These are phyloP conservation scores for Alternaria triticina DNA, from an alignment of 2,329 filamentous ascomycete genomes.

Conservation along the genomic window DNA sequence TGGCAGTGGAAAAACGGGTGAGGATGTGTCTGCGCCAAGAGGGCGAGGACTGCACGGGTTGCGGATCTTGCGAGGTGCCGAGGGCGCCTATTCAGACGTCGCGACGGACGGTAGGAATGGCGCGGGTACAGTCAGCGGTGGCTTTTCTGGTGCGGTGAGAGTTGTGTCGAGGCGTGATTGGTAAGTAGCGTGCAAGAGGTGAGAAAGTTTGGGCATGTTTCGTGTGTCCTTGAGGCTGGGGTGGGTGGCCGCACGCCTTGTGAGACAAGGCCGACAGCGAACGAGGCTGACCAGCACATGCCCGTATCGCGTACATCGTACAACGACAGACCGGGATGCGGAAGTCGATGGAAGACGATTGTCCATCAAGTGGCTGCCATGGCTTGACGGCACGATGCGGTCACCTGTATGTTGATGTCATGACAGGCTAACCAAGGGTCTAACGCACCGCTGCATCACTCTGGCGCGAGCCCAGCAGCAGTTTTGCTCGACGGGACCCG, in stretches of 20 bases:
- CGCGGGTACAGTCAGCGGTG: conserved; percentile 13
- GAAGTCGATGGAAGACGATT: neutral
- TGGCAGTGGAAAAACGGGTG: neutral
- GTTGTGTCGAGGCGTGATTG: conserved; percentile 4
- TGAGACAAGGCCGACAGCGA: neutral
- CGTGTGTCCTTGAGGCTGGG: conserved; percentile 18
- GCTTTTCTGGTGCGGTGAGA: neutral
- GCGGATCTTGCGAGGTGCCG: conserved; percentile 31
- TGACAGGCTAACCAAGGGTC: conserved; percentile 16
- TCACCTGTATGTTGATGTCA: conserved; percentile 31
- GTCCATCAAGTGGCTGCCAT: neutral
- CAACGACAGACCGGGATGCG: neutral
- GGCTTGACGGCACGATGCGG: conserved; percentile 9
- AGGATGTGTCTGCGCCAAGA: neutral
- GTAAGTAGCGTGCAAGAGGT: conserved; percentile 1
- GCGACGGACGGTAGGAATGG: neutral
- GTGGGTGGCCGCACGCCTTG: neutral
- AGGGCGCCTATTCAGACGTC: conserved; percentile 26
- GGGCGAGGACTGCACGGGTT: conserved; percentile 7
- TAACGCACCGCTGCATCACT: conserved; percentile 24
- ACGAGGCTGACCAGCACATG: conserved; percentile 3
- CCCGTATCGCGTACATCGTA: conserved; percentile 4
- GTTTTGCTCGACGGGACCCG: conserved; percentile 4
- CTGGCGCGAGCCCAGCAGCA: conserved; percentile 2
- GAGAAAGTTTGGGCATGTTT: conserved; percentile 19